These are phyloP conservation scores for Chrysochromulina parva DNA, from an alignment of 78 protist species.

Conservation along the genomic window DNA sequence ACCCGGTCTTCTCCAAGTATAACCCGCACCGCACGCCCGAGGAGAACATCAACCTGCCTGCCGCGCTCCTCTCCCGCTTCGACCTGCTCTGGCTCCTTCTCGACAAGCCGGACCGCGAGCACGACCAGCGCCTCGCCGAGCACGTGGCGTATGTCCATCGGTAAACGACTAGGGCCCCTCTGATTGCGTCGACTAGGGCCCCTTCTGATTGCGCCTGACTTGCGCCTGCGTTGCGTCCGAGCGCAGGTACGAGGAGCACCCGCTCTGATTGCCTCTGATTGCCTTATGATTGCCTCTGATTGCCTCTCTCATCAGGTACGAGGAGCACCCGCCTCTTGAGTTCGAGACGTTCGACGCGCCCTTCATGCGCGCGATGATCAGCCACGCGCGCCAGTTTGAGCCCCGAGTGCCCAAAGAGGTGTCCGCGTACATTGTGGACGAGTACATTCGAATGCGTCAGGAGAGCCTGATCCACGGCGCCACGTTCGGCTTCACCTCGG, in stretches of 20 bases:
- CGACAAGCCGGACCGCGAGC: slow-evolving; percentile 80
- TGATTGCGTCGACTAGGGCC: too few relatives aligned
- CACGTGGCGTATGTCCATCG: slow-evolving; percentile 93
- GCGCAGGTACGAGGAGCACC: slow-evolving; percentile 36
- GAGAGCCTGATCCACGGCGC: not conserved
- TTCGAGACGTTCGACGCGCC: slow-evolving; percentile 51
- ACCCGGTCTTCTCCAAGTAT: slow-evolving; percentile 95
- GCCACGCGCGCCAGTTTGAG: slow-evolving; percentile 37
- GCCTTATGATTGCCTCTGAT: too few relatives aligned
- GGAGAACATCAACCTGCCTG: slow-evolving; percentile 78
- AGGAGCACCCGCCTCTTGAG: slow-evolving; percentile 57
- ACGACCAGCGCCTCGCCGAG: slow-evolving; percentile 83
- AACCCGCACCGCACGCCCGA: slow-evolving; percentile 41
- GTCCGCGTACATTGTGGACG: slow-evolving; percentile 57
- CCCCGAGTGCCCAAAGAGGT: slow-evolving; percentile 78
- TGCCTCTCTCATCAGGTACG: too few relatives aligned
- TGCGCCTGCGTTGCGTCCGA: too few relatives aligned
- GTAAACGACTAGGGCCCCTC: not conserved
- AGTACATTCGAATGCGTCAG: slow-evolving; percentile 71
- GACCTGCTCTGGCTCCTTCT: slow-evolving; percentile 93
- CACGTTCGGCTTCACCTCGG: slow-evolving; percentile 76
- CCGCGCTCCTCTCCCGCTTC: slow-evolving; percentile 95
- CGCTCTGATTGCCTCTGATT: too few relatives aligned
- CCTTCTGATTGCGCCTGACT: too few relatives aligned
- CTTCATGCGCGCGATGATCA: slow-evolving; percentile 77